Conservation (phyloP, 164 flowering plant genomes). For the Magnolia changhungtana region DNA sequence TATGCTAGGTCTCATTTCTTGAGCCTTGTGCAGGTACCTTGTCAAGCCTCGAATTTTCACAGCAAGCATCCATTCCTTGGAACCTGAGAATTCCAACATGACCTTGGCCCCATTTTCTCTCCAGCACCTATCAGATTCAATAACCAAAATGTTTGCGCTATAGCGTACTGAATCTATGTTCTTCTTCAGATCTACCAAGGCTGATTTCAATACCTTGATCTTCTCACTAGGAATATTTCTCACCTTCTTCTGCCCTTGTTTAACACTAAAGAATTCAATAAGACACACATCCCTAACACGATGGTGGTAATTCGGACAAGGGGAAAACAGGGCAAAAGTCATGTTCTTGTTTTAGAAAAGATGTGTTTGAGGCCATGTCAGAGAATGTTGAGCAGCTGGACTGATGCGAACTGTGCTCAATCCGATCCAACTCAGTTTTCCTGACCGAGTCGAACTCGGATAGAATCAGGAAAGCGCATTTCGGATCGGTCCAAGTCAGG, state of each 20-base stretch:
- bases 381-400: constrained; percentile 76
- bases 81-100: constrained; percentile 39
- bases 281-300: constrained; percentile 28
- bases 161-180: constrained; percentile 40
- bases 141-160: constrained; percentile 54
- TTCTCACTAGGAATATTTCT: constrained; percentile 14
- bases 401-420: neutral
- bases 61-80: constrained; percentile 55
- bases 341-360: constrained; percentile 73
- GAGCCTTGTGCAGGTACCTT: constrained; percentile 43
- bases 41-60: constrained; percentile 46
- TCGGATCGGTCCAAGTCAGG: too few species aligned
- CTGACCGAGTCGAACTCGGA: too few species aligned
- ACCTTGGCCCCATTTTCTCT: constrained; percentile 59
- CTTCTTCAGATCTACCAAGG: constrained; percentile 18
- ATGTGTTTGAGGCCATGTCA: constrained; percentile 57
- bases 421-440: too few species aligned
- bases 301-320: constrained; percentile 11
- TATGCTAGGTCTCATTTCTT: constrained; percentile 58
- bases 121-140: constrained; percentile 61
- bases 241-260: constrained; percentile 31
- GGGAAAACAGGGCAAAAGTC: constrained; percentile 41
- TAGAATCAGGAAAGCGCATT: too few species aligned
- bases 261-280: constrained; percentile 21
- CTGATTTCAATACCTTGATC: constrained; percentile 27